Base-by-base conservation (phyloP, 2,329 filamentous ascomycete species). In the Hawksworthiomyces lignivorus region DNA sequence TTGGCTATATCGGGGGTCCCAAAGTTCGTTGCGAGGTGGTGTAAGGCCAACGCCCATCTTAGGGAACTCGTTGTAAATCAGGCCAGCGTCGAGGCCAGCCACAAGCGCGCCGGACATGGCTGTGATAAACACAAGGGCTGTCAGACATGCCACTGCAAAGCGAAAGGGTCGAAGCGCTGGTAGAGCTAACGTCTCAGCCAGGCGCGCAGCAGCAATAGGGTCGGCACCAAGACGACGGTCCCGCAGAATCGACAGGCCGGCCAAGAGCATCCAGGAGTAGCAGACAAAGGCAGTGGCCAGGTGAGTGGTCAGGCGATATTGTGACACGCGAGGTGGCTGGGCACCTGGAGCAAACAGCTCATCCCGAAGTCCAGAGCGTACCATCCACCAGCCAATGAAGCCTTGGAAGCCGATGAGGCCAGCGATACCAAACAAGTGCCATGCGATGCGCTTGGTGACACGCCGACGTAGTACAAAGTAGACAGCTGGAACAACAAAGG, bases 61-160 rank as follows among this genome's bases (percentile, higher is more conserved):
- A 7, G 92, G 92, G 62, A 98, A 97, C 63, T 98, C 88, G 61
- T 98, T 98, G 72, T 98, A 98, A 64, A 98, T 97, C 43, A 98
- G 73, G 8, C 92, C 92, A 8, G 92, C 92, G 58, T 98, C 92
- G 12, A 98, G 80, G 24, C 92, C 92, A 7, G 92, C 92, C 24
- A 98, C 92, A 3, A 98, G 75, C 5, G 82, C 90, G 41, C 90
- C 92, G 4, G 92, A 96, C 76, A 98, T 86, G 56, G 86, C 88
- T 4, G 92, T 98, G 26, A 75, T 71, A 64, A 95, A 97, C 52
- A 94, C 80, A 20, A 98, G 75, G 4, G 72, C 69, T 8, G 82
- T 75, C 20, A 97, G 72, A 3, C 72, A 82, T 6, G 78, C 72
- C 18, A 87, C 81, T 17, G 80, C 81, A 53, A 80, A 75, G 40